These are phyloP conservation scores for Taxillus chinensis DNA, from an alignment of 164 flowering plant genomes.

Conservation along the genomic window DNA sequence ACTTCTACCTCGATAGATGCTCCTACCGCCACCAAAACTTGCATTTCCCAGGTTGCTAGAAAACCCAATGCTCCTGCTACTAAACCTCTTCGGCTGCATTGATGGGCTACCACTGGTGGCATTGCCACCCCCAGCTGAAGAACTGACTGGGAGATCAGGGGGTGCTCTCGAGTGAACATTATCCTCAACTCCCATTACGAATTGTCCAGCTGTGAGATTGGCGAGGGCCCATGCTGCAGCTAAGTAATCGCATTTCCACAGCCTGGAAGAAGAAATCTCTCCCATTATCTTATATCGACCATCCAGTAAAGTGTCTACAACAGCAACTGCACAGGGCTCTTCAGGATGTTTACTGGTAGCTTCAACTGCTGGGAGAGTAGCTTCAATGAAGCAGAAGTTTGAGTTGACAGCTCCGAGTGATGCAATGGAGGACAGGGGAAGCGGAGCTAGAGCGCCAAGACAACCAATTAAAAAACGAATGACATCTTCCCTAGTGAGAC, in stretches of 20 bases:
- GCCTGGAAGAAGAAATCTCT: constrained; percentile 75
- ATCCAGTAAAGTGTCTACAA: constrained; percentile 46
- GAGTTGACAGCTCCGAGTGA: constrained; percentile 60
- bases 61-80: constrained; percentile 83
- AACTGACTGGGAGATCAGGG: constrained; percentile 25
- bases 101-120: constrained; percentile 16
- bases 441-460: constrained; percentile 90
- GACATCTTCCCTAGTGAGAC: constrained; percentile 90
- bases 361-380: constrained; percentile 57
- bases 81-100: constrained; percentile 38
- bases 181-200: constrained; percentile 96
- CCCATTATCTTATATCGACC: constrained; percentile 67
- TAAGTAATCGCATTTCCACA: constrained; percentile 86
- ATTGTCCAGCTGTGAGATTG: constrained; percentile 82
- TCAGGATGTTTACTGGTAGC: constrained; percentile 32
- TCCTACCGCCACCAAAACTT: constrained; percentile 36
- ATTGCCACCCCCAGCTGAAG: constrained; percentile 16
- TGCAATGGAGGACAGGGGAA: constrained; percentile 84
- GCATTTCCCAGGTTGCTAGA: constrained; percentile 35
- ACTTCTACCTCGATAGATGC: constrained; percentile 86
- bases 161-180: constrained; percentile 21
- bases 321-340: constrained; percentile 80
- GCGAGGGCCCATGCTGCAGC: constrained; percentile 98
- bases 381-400: constrained; percentile 45
- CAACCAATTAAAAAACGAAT: constrained; percentile 83